Conservation (phyloP, 2,329 filamentous ascomycete species). For the Diplocarpon mali region DNA sequence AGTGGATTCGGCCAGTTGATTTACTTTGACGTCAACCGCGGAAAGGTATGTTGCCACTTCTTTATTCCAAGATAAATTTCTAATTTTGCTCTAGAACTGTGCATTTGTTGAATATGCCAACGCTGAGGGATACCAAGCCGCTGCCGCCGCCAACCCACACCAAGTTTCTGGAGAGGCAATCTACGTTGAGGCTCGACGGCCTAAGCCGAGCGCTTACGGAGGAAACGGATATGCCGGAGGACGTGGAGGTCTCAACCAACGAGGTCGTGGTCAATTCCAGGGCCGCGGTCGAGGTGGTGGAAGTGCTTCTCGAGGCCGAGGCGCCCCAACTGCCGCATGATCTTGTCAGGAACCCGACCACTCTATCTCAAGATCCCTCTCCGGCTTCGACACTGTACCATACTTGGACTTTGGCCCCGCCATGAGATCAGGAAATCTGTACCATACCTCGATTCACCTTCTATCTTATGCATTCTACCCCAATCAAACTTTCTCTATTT, state of each 20-base stretch:
- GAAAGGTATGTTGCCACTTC: constrained; percentile 52
- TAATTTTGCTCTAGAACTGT: constrained; percentile 57
- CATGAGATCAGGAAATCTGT: constrained; percentile 9
- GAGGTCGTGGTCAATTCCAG: constrained; percentile 54
- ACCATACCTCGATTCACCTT: constrained; percentile 10
- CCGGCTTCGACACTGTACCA: constrained; percentile 12
- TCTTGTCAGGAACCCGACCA: neutral
- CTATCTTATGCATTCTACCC: constrained; percentile 7
- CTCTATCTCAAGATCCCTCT: neutral
- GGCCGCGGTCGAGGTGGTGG: constrained; percentile 13
- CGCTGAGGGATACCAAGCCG: constrained; percentile 69
- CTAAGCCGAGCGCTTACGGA: constrained; percentile 59
- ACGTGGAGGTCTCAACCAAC: constrained; percentile 48
- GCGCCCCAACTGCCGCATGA: constrained; percentile 12
- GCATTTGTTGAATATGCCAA: constrained; percentile 92
- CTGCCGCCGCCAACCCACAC: constrained; percentile 76
- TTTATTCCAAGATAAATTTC: constrained; percentile 1
- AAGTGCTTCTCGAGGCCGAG: constrained; percentile 13
- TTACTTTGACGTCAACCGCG: constrained; percentile 68
- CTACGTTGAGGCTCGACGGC: constrained; percentile 78
- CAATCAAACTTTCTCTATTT: constrained; percentile 4
- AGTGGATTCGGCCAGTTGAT: constrained; percentile 60
- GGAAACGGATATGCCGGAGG: constrained; percentile 54
- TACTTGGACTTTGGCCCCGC: constrained; percentile 10
- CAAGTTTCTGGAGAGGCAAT: constrained; percentile 73